These are phyloP conservation scores for Aspergillus carbonarius DNA, from an alignment of 2,329 filamentous ascomycete species.

Conservation along the genomic window DNA sequence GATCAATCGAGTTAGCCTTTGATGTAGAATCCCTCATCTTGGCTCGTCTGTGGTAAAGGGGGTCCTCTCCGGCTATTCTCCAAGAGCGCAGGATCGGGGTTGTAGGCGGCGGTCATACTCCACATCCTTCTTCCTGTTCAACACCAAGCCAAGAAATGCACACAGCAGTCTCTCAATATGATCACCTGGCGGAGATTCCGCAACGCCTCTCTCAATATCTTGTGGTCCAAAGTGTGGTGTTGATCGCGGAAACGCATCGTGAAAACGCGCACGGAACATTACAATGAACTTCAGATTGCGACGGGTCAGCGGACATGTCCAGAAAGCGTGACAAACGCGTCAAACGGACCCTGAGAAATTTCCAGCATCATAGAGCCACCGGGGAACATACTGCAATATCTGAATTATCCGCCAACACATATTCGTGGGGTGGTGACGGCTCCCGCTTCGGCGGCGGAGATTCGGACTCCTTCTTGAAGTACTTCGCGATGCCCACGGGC, in stretches of 20 bases:
- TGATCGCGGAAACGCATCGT: constrained; percentile 83
- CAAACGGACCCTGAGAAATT: constrained; percentile 12
- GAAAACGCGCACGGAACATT: constrained; percentile 94
- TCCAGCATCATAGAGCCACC: constrained; percentile 38
- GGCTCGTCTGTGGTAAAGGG: background rate
- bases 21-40: background rate
- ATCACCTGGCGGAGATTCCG: constrained; percentile 74
- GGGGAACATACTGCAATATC: constrained; percentile 78
- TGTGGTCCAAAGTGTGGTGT: constrained; percentile 89
- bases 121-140: constrained; percentile 98
- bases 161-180: constrained; percentile 86
- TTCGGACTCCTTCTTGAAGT: constrained; percentile 47
- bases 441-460: constrained; percentile 75
- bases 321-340: constrained; percentile 31
- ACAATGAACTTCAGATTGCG: constrained; percentile 75
- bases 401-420: constrained; percentile 82
- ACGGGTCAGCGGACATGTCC: constrained; percentile 36
- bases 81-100: constrained; percentile 7
- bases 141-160: constrained; percentile 78
- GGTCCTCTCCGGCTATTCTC: background rate
- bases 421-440: constrained; percentile 87
- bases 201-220: constrained; percentile 85
- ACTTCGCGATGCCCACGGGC: constrained; percentile 46
- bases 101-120: constrained; percentile 66
- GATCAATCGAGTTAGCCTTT: constrained; percentile 31